Evolutionary conservation across 306 rosid species (phyloP).

Genomic region (Carpinus fangiana): DNA sequence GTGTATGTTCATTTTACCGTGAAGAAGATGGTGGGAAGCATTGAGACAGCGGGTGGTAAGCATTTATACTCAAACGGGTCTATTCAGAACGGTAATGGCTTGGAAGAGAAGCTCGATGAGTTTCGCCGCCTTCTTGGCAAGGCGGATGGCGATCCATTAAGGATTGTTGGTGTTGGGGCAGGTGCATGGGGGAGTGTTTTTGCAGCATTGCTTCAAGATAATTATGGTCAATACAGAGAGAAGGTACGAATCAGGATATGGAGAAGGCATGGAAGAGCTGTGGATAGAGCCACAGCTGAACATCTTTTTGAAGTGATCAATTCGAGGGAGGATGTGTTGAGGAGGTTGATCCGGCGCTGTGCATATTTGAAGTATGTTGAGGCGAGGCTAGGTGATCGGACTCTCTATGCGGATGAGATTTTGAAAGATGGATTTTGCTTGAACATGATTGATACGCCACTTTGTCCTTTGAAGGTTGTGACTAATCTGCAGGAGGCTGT

Average conservation of each 20-base stretch:
- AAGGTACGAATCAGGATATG: slow-evolving; percentile 82
- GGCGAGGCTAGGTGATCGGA: slow-evolving; percentile 91
- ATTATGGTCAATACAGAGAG: slow-evolving; percentile 77
- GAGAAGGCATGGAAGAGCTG: slow-evolving; percentile 75
- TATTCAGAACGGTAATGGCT: slow-evolving; percentile 46
- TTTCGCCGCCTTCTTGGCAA: slow-evolving; percentile 50
- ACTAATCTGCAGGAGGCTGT: slow-evolving; percentile 96
- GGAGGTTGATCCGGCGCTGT: slow-evolving; percentile 84
- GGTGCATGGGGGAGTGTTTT: slow-evolving; percentile 99
- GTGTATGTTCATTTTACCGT: not conserved
- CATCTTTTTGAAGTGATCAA: slow-evolving; percentile 86
- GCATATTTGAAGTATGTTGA: slow-evolving; percentile 90
- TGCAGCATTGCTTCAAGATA: slow-evolving; percentile 75
- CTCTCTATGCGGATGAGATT: slow-evolving; percentile 83
- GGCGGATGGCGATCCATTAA: slow-evolving; percentile 65
- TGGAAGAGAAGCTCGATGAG: slow-evolving; percentile 79
- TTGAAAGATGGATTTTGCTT: slow-evolving; percentile 87
- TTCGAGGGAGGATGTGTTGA: slow-evolving; percentile 79
- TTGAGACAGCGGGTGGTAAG: slow-evolving; percentile 31
- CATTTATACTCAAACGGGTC: slow-evolving; percentile 57
- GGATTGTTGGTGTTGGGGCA: slow-evolving; percentile 86
- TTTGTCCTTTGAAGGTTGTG: slow-evolving; percentile 88
- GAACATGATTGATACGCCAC: slow-evolving; percentile 93
- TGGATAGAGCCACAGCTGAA: slow-evolving; percentile 74
- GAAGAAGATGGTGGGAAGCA: slow-evolving; percentile 59